These are phyloP conservation scores for Aspergillus affinis DNA, from an alignment of 495 filamentous ascomycete species.

Conservation along the genomic window DNA sequence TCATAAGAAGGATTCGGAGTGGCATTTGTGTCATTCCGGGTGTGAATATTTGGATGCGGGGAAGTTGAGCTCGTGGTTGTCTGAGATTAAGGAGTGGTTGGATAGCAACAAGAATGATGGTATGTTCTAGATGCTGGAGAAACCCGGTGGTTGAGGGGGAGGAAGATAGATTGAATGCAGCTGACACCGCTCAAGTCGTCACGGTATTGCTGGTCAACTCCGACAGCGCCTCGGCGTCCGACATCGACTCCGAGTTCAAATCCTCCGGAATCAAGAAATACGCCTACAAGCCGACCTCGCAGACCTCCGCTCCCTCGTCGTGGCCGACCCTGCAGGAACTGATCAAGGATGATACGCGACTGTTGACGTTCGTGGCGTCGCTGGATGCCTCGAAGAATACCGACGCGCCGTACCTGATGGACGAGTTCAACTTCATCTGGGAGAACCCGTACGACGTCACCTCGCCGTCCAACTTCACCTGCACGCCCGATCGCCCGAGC, in stretches of 20 bases:
- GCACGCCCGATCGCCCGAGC: constrained; percentile 62
- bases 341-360: constrained; percentile 61
- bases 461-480: constrained; percentile 61
- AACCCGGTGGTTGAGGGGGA: not conserved
- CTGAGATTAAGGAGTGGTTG: constrained; percentile 64
- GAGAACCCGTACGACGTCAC: constrained; percentile 74
- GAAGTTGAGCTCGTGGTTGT: constrained; percentile 59
- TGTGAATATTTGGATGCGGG: constrained; percentile 69
- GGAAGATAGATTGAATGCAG: not conserved
- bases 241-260: constrained; percentile 57
- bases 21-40: constrained; percentile 65
- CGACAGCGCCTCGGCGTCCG: constrained; percentile 53
- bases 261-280: constrained; percentile 59
- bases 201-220: constrained; percentile 75
- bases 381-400: constrained; percentile 40
- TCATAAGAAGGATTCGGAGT: constrained; percentile 56
- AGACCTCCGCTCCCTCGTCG: constrained; percentile 39
- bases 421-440: constrained; percentile 74
- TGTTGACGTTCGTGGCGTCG: constrained; percentile 65
- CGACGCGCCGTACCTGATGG: constrained; percentile 62
- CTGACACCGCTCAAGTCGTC: constrained; percentile 50
- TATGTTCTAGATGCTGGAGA: constrained; percentile 17
- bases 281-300: constrained; percentile 55
- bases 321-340: constrained; percentile 72
- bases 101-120: constrained; percentile 67